A percentile compares a stretch with the other conserved stretches of the same genome.
Conservation (phyloP, 768 basidiomycete genomes). For the Suillus lakei region DNA sequence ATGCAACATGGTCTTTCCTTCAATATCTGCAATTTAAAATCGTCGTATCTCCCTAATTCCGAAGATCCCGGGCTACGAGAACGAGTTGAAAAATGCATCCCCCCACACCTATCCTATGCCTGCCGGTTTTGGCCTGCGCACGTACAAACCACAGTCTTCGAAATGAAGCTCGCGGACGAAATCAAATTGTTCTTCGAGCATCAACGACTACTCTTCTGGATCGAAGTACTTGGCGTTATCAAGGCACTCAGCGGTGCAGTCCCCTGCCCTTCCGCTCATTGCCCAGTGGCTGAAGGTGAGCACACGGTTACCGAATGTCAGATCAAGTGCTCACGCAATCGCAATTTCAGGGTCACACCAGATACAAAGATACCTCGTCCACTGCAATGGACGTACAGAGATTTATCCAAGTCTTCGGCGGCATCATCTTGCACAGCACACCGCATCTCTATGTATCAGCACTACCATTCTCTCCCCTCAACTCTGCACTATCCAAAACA, state of each 20-base stretch:
- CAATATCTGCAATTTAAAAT: background rate
- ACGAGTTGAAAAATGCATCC: background rate
- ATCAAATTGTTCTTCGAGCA: background rate
- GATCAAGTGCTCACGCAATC: background rate
- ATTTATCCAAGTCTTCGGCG: background rate
- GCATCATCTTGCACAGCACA: background rate
- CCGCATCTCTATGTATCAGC: background rate
- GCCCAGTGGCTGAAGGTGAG: background rate
- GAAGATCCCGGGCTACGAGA: background rate
- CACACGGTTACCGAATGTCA: background rate
- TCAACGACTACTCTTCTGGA: background rate
- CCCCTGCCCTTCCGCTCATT: background rate
- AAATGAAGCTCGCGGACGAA: background rate
- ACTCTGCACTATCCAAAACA: background rate
- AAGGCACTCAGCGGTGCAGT: background rate
- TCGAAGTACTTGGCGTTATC: background rate
- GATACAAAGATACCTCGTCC: background rate
- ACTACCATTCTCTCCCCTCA: background rate
- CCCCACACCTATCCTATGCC: background rate
- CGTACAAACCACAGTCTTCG: background rate
- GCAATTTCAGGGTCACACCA: background rate
- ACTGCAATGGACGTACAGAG: background rate
- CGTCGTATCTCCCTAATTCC: background rate
- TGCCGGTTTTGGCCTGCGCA: background rate
- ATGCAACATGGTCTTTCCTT: background rate